phyloP scores from a whole-genome alignment of 306 rosid genomes.

The Rosa chinensis region DNA sequence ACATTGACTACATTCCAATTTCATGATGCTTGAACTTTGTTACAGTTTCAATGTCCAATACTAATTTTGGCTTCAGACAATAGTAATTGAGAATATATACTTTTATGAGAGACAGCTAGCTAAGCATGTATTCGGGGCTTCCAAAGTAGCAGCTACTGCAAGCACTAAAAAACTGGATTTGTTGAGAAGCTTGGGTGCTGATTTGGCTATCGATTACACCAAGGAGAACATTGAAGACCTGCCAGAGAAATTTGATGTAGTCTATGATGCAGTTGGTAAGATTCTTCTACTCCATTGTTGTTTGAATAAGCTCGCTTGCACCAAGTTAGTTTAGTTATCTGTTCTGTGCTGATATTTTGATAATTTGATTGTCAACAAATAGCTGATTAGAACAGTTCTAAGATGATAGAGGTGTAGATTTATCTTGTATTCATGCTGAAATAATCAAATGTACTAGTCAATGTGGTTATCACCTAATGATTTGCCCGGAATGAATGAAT shows the following conservation, averaged over 20 bases:
- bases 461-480: background rate
- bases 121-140: conserved; percentile 64
- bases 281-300: too few relatives aligned
- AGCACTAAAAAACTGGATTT: conserved; percentile 53
- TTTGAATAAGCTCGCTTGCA: too few relatives aligned
- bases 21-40: background rate
- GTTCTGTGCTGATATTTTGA: too few relatives aligned
- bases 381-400: too few relatives aligned
- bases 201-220: conserved; percentile 61
- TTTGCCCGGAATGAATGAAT: background rate
- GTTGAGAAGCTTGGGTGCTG: conserved; percentile 58
- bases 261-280: conserved; percentile 39
- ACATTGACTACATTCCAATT: background rate
- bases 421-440: background rate
- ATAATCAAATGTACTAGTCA: background rate
- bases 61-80: background rate
- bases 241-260: conserved; percentile 65
- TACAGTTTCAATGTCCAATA: background rate
- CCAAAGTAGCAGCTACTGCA: conserved; percentile 64
- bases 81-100: background rate
- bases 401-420: background rate
- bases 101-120: conserved; percentile 43
- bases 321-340: too few relatives aligned
- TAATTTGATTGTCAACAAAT: too few relatives aligned
- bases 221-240: conserved; percentile 53